Percentiles rank a stretch among this genome's conserved stretches.
phyloP scores from a whole-genome alignment of 768 basidiomycete genomes.

The Boletus rubropictus region DNA sequence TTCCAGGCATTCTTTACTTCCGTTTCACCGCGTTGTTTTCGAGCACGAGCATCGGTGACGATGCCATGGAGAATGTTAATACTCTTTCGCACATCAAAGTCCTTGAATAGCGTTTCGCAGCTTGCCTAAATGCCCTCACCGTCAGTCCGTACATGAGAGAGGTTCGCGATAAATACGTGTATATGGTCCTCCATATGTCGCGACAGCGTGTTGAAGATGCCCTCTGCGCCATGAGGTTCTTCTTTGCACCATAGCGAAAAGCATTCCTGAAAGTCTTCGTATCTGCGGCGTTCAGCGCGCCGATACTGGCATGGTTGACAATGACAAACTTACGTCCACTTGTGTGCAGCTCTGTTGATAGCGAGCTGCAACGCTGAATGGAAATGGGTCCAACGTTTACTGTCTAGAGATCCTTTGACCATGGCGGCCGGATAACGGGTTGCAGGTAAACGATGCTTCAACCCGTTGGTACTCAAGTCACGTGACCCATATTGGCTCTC shows the following conservation, averaged over 20 bases:
- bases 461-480: too few species aligned
- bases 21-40: constrained; percentile 40
- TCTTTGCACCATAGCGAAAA: constrained; percentile 63
- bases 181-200: constrained; percentile 67
- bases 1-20: constrained; percentile 57
- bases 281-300: constrained; percentile 26
- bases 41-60: constrained; percentile 59
- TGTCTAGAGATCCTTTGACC: constrained; percentile 27
- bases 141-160: not conserved
- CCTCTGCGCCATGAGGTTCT: constrained; percentile 55
- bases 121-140: constrained; percentile 43
- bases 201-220: constrained; percentile 60
- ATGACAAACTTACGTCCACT: constrained; percentile 43
- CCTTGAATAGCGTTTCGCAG: constrained; percentile 62
- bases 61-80: constrained; percentile 67
- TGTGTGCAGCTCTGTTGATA: constrained; percentile 46
- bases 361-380: constrained; percentile 49
- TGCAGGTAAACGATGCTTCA: too few species aligned
- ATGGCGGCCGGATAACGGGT: constrained; percentile 14
- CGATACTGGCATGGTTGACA: too few species aligned
- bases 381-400: constrained; percentile 47
- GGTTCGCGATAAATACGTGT: constrained; percentile 21
- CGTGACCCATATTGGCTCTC: constrained; percentile 13
- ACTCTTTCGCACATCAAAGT: constrained; percentile 61
- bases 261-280: constrained; percentile 55